Percentiles rank a stretch among this genome's conserved stretches.
Evolutionary conservation across 768 basidiomycete species (phyloP).

Genomic region (Hydnomerulius pinastri): DNA sequence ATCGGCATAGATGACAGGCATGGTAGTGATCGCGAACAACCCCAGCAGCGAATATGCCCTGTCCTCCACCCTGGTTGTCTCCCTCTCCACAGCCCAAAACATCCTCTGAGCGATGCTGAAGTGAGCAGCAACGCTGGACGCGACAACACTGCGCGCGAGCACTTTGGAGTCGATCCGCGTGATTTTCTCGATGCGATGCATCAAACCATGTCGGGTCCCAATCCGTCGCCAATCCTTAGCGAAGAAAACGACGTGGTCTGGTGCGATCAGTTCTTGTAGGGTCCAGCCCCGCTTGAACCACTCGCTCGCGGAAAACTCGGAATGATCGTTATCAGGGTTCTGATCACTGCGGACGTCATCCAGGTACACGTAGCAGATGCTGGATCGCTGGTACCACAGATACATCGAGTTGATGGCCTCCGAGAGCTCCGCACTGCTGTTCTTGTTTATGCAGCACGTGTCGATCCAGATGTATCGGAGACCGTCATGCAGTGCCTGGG

Average conservation of each 20-base stretch:
- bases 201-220: slow-evolving; percentile 16
- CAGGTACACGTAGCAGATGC: slow-evolving; percentile 30
- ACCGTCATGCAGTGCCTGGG: slow-evolving; percentile 14
- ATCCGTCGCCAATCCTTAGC: slow-evolving; percentile 24
- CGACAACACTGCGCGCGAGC: slow-evolving; percentile 10
- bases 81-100: slow-evolving; percentile 28
- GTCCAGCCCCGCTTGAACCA: slow-evolving; percentile 37
- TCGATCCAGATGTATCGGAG: slow-evolving; percentile 32
- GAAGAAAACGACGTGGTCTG: slow-evolving; percentile 26
- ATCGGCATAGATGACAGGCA: slow-evolving; percentile 28
- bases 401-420: slow-evolving; percentile 37
- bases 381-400: slow-evolving; percentile 31
- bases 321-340: slow-evolving; percentile 7
- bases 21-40: slow-evolving; percentile 18
- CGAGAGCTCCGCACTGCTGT: slow-evolving; percentile 27
- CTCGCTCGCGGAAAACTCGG: slow-evolving; percentile 21
- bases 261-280: slow-evolving; percentile 33
- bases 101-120: slow-evolving; percentile 27
- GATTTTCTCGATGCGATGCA: slow-evolving; percentile 9
- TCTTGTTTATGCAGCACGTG: slow-evolving; percentile 35
- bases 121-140: no score
- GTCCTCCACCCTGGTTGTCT: slow-evolving; percentile 28
- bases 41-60: slow-evolving; percentile 34
- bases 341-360: slow-evolving; percentile 16
- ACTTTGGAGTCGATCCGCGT: slow-evolving; percentile 21